Conservation (phyloP, 2,329 filamentous ascomycete genomes). For the Cladobotryum mycophilum region DNA sequence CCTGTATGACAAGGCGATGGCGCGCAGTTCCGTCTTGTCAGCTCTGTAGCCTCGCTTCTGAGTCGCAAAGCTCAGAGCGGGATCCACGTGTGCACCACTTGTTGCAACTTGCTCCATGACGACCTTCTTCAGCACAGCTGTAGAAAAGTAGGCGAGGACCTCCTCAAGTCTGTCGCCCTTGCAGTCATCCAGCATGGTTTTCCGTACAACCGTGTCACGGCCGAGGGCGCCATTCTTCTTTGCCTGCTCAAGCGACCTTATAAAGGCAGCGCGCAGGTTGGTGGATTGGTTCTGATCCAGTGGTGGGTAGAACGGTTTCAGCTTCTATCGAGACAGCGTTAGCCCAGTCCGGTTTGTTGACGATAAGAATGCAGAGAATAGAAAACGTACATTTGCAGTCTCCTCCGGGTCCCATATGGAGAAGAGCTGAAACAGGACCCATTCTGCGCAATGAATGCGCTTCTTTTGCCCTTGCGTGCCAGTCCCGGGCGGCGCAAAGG, state of each 20-base stretch:
- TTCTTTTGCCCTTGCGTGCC: constrained; percentile 70
- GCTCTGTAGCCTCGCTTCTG: constrained; percentile 53
- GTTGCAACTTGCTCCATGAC: constrained; percentile 40
- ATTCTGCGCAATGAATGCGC: constrained; percentile 77
- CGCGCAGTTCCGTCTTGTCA: constrained; percentile 50
- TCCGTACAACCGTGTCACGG: constrained; percentile 72
- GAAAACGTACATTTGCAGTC: constrained; percentile 56
- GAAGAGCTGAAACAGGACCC: constrained; percentile 85
- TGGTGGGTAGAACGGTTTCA: constrained; percentile 85
- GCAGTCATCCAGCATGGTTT: constrained; percentile 96
- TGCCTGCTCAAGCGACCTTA: constrained; percentile 71
- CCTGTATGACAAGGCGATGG: constrained; percentile 68
- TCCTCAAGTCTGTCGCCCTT: constrained; percentile 88
- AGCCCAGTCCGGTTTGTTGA: constrained; percentile 1
- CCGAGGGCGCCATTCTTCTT: constrained; percentile 85
- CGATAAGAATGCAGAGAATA: not conserved
- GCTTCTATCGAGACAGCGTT: constrained; percentile 53
- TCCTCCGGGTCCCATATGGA: constrained; percentile 73
- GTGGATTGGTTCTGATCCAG: constrained; percentile 84
- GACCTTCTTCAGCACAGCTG: constrained; percentile 68
- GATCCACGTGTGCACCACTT: constrained; percentile 35
- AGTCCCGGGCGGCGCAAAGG: constrained; percentile 59
- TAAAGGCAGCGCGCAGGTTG: constrained; percentile 78
- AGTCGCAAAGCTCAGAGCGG: constrained; percentile 50
- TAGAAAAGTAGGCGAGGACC: constrained; percentile 76